Conservation (phyloP, 2,329 filamentous ascomycete genomes). For the Lasiodiplodia citricola region DNA sequence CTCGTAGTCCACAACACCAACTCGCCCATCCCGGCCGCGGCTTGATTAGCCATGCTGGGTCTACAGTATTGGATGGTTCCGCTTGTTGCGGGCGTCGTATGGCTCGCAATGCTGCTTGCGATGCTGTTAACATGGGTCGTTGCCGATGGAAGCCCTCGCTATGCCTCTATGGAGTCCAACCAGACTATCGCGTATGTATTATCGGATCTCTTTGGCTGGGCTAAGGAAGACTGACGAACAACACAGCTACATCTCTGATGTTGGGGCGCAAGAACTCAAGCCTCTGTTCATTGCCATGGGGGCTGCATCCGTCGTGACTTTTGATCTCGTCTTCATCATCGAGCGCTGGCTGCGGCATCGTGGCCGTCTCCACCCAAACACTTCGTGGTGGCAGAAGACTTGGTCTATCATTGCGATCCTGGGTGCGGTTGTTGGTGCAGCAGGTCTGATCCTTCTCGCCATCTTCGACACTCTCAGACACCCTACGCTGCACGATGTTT, state of each 20-base stretch:
- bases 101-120: conserved; percentile 66
- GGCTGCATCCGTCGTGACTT: conserved; percentile 73
- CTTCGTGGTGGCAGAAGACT: conserved; percentile 65
- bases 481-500: conserved; percentile 71
- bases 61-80: conserved; percentile 68
- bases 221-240: not conserved
- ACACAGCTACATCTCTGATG: conserved; percentile 46
- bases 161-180: conserved; percentile 62
- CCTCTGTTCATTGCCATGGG: conserved; percentile 79
- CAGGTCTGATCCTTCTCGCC: conserved; percentile 79
- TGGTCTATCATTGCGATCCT: conserved; percentile 67
- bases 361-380: conserved; percentile 79
- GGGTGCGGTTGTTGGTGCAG: conserved; percentile 75
- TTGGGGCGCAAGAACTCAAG: conserved; percentile 68
- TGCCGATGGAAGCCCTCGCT: conserved; percentile 61
- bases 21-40: not conserved
- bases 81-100: conserved; percentile 64
- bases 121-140: conserved; percentile 72
- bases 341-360: conserved; percentile 86
- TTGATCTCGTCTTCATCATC: conserved; percentile 79
- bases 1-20: conserved; percentile 2
- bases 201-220: not conserved
- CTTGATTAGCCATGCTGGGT: conserved; percentile 40
- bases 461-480: conserved; percentile 84
- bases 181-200: conserved; percentile 73